phyloP scores from a whole-genome alignment of 1,139 yeast genomes.

The Lodderomyces theae region DNA sequence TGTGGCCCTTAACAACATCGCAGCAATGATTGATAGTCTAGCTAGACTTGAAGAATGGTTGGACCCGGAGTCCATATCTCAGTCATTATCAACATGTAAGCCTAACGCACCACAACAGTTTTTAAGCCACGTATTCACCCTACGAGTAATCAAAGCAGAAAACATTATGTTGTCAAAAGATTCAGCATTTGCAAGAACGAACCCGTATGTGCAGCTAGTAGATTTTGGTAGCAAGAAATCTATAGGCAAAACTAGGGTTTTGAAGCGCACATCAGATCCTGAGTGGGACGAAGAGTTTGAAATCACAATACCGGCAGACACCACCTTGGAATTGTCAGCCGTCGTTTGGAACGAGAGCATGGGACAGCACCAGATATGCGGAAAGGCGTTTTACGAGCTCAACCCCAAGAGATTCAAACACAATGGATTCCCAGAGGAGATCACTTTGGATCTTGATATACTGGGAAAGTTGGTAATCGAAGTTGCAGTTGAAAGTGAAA shows the following conservation, averaged over 20 bases:
- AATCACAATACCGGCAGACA: constrained; percentile 42
- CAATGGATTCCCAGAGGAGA: constrained; percentile 66
- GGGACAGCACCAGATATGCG: constrained; percentile 65
- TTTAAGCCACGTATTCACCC: constrained; percentile 58
- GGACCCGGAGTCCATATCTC: constrained; percentile 61
- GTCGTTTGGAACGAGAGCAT: constrained; percentile 75
- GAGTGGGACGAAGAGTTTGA: constrained; percentile 91
- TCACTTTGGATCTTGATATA: constrained; percentile 60
- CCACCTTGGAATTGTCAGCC: constrained; percentile 46
- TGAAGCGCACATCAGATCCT: constrained; percentile 64
- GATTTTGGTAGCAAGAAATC: constrained; percentile 58
- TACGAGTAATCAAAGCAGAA: constrained; percentile 68
- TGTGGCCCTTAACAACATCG: constrained; percentile 70
- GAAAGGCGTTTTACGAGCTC: constrained; percentile 60
- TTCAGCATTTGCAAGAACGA: constrained; percentile 45
- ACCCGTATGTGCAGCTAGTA: constrained; percentile 66
- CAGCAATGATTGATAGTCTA: constrained; percentile 57
- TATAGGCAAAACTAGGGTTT: constrained; percentile 69
- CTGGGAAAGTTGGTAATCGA: constrained; percentile 65
- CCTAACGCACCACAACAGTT: constrained; percentile 31
- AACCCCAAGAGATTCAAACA: constrained; percentile 66
- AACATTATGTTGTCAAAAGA: constrained; percentile 44
- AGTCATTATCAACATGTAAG: constrained; percentile 35
- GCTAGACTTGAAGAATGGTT: constrained; percentile 58
- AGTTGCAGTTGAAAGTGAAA: constrained; percentile 74